A percentile compares a stretch with the other conserved stretches of the same genome.
These are phyloP conservation scores for Trichoderma brevicompactum DNA, from an alignment of 2,329 filamentous ascomycete species.

Conservation along the genomic window DNA sequence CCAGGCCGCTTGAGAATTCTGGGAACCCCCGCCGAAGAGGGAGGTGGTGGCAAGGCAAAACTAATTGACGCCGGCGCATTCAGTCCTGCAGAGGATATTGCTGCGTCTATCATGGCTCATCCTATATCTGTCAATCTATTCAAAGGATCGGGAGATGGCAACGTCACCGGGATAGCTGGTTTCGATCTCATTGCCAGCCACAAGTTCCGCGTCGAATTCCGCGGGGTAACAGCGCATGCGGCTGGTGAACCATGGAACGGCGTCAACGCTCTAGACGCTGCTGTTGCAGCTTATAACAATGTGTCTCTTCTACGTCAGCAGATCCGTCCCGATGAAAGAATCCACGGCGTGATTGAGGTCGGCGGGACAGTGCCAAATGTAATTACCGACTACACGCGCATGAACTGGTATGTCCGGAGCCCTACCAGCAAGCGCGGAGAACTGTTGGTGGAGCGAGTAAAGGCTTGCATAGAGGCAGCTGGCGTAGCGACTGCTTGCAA, in stretches of 20 bases:
- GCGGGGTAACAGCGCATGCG: conserved; percentile 43
- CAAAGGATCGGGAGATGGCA: neutral
- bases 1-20: conserved; percentile 47
- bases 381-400: conserved; percentile 45
- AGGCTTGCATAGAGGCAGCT: conserved; percentile 45
- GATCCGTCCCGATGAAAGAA: conserved; percentile 43
- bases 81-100: conserved; percentile 33
- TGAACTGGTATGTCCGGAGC: conserved; percentile 47
- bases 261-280: conserved; percentile 46
- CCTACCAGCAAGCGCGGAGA: conserved; percentile 40
- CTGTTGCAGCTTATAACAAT: conserved; percentile 42
- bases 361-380: conserved; percentile 47
- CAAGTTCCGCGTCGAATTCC: conserved; percentile 42
- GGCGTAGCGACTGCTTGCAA: conserved; percentile 44
- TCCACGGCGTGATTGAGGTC: conserved; percentile 45
- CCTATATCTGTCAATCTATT: conserved; percentile 29
- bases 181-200: conserved; percentile 41
- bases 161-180: conserved; percentile 35
- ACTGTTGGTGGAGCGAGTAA: conserved; percentile 39
- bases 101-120: conserved; percentile 41
- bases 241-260: conserved; percentile 46
- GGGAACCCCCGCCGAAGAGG: conserved; percentile 51
- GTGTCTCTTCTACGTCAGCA: conserved; percentile 47
- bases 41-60: conserved; percentile 47
- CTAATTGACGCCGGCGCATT: conserved; percentile 40